phyloP scores from a whole-genome alignment of 176 grass and related monocot genomes.

The Bonia amplexicaulis region DNA sequence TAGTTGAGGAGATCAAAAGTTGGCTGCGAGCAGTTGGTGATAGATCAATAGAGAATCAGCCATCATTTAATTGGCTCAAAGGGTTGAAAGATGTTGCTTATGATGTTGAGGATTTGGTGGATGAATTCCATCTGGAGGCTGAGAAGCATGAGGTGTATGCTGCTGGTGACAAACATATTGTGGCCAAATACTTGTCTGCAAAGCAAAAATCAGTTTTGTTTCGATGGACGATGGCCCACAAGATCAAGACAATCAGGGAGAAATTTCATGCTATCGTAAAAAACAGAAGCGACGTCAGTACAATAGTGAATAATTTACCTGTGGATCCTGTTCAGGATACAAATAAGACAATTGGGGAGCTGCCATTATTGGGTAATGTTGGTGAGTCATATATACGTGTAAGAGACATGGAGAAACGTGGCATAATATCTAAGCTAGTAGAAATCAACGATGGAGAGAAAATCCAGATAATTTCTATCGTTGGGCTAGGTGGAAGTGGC shows the following conservation, averaged over 20 bases:
- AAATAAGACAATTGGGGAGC: neutral
- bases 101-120: neutral
- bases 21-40: neutral
- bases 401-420: neutral
- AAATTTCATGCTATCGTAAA: neutral
- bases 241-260: neutral
- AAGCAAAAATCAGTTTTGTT: neutral
- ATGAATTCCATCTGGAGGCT: neutral
- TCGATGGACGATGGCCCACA: neutral
- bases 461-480: neutral
- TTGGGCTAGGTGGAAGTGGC: conserved; percentile 23
- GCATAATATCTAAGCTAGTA: neutral
- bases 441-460: neutral
- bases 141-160: neutral
- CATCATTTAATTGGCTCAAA: neutral
- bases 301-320: neutral
- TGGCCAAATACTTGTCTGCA: neutral
- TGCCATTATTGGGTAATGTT: neutral
- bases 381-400: neutral
- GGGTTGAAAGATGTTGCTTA: neutral
- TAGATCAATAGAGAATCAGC: rapidly evolving
- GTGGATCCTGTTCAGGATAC: neutral
- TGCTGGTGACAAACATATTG: neutral
- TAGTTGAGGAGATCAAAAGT: neutral
- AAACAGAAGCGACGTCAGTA: neutral